Conservation (phyloP, 2,329 filamentous ascomycete genomes). For the Emericellopsis cladophorae region DNA sequence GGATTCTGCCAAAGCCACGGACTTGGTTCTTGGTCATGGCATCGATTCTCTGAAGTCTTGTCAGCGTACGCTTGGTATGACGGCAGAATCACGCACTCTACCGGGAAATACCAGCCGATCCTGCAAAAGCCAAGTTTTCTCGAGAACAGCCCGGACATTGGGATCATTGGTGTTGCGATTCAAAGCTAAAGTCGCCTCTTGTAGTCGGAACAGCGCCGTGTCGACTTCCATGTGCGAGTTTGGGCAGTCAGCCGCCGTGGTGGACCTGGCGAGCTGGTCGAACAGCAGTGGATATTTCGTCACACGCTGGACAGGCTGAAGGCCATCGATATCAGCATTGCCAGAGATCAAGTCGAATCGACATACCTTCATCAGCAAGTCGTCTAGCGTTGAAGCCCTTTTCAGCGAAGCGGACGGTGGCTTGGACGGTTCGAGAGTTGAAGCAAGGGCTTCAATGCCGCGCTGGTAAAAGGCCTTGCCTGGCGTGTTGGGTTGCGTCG, state of each 20-base stretch:
- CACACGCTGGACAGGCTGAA: slow-evolving; percentile 71
- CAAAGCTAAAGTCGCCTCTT: slow-evolving; percentile 65
- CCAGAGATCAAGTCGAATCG: not conserved
- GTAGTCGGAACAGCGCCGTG: slow-evolving; percentile 56
- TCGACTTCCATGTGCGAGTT: slow-evolving; percentile 71
- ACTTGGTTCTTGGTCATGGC: slow-evolving; percentile 51
- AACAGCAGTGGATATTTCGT: slow-evolving; percentile 88
- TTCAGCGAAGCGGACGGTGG: slow-evolving; percentile 48
- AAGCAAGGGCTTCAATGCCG: slow-evolving; percentile 73
- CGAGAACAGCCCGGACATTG: slow-evolving; percentile 53
- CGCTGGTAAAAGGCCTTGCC: slow-evolving; percentile 72
- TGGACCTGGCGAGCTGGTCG: slow-evolving; percentile 68
- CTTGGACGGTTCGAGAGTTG: slow-evolving; percentile 59
- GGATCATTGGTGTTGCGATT: slow-evolving; percentile 75
- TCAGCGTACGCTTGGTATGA: not conserved
- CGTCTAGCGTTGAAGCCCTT: slow-evolving; percentile 70
- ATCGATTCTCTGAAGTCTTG: slow-evolving; percentile 28
- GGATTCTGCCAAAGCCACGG: slow-evolving; percentile 66
- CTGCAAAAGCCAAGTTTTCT: slow-evolving; percentile 77
- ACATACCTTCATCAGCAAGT: slow-evolving; percentile 76
- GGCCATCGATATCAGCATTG: slow-evolving; percentile 18
- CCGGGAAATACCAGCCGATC: slow-evolving; percentile 65
- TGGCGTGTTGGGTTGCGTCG: slow-evolving; percentile 53
- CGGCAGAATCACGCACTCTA: slow-evolving; percentile 35
- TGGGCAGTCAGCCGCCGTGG: slow-evolving; percentile 75